A percentile compares a stretch with the other conserved stretches of the same genome.
These are phyloP conservation scores for Angomonas desouzai DNA, from an alignment of 208 protist genomes.

Conservation along the genomic window DNA sequence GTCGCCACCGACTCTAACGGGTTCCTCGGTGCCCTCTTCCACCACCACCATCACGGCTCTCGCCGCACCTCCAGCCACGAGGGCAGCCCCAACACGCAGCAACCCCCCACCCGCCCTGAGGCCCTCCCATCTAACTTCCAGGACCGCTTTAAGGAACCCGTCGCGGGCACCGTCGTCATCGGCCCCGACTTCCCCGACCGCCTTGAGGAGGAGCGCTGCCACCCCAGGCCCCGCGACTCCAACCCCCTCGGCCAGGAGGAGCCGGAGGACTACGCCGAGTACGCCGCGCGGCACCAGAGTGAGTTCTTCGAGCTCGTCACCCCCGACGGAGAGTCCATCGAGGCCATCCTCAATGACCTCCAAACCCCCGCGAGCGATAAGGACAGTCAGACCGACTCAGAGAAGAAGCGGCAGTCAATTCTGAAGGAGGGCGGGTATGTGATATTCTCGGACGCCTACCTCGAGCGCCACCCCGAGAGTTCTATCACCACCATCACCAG, in stretches of 20 bases:
- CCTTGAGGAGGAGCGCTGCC: neutral
- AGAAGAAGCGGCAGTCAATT: constrained; percentile 11
- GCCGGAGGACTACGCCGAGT: neutral
- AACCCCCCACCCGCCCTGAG: constrained; percentile 7
- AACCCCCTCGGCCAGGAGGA: neutral
- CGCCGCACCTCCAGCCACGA: neutral
- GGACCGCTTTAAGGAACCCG: constrained; percentile 4
- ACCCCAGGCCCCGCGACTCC: neutral
- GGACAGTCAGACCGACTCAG: neutral
- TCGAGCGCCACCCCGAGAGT: constrained; percentile 8
- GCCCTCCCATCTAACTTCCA: constrained; percentile 10
- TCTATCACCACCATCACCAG: constrained; percentile 7
- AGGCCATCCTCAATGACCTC: neutral
- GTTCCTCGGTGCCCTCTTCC: neutral
- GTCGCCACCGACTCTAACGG: neutral
- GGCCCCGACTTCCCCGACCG: constrained; percentile 10
- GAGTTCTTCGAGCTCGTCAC: constrained; percentile 17
- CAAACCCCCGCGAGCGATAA: neutral
- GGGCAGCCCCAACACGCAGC: neutral
- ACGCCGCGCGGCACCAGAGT: constrained; percentile 4
- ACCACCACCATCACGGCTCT: neutral
- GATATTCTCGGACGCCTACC: constrained; percentile 18
- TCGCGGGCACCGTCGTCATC: constrained; percentile 17
- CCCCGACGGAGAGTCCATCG: constrained; percentile 10
- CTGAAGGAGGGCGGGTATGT: constrained; percentile 13